Percentiles rank a stretch among this genome's conserved stretches.
phyloP scores from a whole-genome alignment of 345 rosid species.

The Sisymbrium altissimum region DNA sequence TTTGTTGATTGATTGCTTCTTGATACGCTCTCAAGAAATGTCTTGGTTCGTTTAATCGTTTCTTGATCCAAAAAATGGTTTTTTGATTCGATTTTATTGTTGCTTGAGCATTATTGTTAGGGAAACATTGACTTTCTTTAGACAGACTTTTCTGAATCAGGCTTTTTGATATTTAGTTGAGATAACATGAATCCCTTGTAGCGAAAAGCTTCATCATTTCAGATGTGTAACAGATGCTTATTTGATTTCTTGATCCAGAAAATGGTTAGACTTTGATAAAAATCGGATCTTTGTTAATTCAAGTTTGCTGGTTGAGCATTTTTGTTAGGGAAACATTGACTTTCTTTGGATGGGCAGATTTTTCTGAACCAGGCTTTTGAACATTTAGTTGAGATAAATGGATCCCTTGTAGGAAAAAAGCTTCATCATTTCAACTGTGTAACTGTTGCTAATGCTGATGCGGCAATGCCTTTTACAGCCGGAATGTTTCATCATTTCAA shows the following conservation, averaged over 20 bases:
- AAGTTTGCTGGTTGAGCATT: not conserved
- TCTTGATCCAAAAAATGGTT: not conserved
- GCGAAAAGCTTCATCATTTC: not conserved
- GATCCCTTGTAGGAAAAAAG: not conserved
- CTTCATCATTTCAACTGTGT: not conserved
- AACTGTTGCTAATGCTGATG: not conserved
- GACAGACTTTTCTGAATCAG: not conserved
- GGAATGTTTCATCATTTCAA: too few species aligned
- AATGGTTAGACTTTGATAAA: not conserved
- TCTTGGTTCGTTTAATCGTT: too few species aligned
- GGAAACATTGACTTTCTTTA: not conserved
- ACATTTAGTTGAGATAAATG: not conserved
- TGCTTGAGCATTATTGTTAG: constrained; percentile 14
- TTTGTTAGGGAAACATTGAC: not conserved
- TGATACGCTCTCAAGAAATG: too few species aligned
- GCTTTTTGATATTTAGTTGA: not conserved
- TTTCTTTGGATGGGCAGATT: not conserved
- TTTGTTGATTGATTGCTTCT: too few species aligned
- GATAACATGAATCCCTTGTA: not conserved
- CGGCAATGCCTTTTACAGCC: not conserved
- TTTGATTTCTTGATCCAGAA: not conserved
- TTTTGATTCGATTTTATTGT: not conserved
- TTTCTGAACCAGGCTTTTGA: not conserved
- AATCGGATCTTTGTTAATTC: not conserved
- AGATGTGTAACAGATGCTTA: not conserved